phyloP scores from a whole-genome alignment of 176 grass and related monocot genomes.

The Guadua angustifolia region DNA sequence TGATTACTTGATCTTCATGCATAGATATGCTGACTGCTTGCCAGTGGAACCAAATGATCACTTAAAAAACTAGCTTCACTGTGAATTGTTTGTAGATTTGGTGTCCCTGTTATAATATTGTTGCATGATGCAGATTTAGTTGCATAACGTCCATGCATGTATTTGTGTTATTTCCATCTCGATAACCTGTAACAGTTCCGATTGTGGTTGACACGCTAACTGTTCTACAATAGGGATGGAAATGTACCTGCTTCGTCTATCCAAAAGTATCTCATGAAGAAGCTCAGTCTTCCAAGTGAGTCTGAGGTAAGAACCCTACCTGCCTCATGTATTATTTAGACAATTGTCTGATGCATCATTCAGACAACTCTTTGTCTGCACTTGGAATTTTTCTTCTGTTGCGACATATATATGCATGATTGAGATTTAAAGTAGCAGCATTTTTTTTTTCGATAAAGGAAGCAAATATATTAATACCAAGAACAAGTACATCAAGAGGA shows the following conservation, averaged over 20 bases:
- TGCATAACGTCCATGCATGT: not conserved
- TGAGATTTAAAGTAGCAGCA: conserved; percentile 8
- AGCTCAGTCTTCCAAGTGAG: conserved; percentile 79
- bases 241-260: conserved; percentile 78
- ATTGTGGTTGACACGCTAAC: conserved; percentile 17
- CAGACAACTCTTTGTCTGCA: conserved; percentile 13
- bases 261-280: conserved; percentile 79
- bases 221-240: conserved; percentile 59
- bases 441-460: too few species aligned
- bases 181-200: conserved; percentile 1
- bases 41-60: not conserved
- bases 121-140: not conserved
- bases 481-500: too few species aligned
- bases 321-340: conserved; percentile 17
- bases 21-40: conserved; percentile 10
- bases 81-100: conserved; percentile 19
- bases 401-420: not conserved
- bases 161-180: conserved; percentile 3
- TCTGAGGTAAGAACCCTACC: conserved; percentile 60
- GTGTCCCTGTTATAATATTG: not conserved
- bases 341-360: conserved; percentile 21
- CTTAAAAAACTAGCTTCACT: not conserved
- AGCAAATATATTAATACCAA: too few species aligned
- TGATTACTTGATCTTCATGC: not conserved
- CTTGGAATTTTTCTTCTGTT: not conserved